Evolutionary conservation across 179 eudicot genomes (phyloP).

Genomic region (Pouteria campechiana): DNA sequence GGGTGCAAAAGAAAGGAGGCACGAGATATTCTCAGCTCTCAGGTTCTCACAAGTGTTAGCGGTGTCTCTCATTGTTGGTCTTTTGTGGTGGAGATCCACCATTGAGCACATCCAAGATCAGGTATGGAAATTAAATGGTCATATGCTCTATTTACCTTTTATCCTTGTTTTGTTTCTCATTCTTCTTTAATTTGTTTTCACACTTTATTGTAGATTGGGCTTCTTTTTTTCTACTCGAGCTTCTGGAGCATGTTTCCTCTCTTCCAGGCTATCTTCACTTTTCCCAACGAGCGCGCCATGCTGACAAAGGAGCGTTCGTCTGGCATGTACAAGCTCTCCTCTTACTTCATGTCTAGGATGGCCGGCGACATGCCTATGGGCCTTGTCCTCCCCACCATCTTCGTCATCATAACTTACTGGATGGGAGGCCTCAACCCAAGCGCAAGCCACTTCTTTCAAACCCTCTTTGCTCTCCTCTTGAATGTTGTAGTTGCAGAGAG

Average conservation of each 20-base stretch:
- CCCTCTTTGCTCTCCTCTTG: conserved; percentile 35
- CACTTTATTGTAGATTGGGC: conserved; percentile 44
- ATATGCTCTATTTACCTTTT: neutral
- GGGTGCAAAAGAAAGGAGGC: conserved; percentile 70
- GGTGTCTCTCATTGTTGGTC: conserved; percentile 47
- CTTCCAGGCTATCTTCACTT: conserved; percentile 61
- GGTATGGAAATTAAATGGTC: conserved; percentile 23
- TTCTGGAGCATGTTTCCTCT: conserved; percentile 79
- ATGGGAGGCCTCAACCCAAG: conserved; percentile 55
- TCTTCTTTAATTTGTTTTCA: neutral
- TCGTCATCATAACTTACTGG: conserved; percentile 46
- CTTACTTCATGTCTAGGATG: conserved; percentile 50
- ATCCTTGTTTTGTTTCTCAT: neutral
- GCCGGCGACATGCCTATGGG: conserved; percentile 60
- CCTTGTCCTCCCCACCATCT: conserved; percentile 63
- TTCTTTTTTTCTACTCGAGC: conserved; percentile 53
- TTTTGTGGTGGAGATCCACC: conserved; percentile 75
- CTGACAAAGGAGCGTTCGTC: conserved; percentile 59
- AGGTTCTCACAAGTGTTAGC: conserved; percentile 44
- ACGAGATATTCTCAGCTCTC: conserved; percentile 39
- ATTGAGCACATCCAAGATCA: conserved; percentile 56
- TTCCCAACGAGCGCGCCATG: conserved; percentile 65
- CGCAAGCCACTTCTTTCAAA: conserved; percentile 21
- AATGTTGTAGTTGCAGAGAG: conserved; percentile 57
- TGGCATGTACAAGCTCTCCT: conserved; percentile 72